Conservation (phyloP, 148 eudicot genomes). For the Persicaria maculosa region DNA sequence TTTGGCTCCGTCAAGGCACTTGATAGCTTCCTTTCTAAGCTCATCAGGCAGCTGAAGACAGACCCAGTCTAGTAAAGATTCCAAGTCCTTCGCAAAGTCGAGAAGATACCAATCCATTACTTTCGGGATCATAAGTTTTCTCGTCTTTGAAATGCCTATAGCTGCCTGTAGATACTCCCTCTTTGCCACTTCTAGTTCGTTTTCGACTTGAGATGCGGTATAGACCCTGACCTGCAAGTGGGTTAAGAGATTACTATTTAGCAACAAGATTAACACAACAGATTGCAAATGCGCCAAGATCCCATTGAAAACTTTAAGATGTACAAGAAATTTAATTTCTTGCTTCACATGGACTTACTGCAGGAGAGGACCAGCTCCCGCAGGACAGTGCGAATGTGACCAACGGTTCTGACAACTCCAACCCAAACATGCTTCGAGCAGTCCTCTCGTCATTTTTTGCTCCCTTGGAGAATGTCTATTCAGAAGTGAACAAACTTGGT, state of each 20-base stretch:
- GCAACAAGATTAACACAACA: conserved; percentile 1
- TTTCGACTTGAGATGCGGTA: conserved; percentile 63
- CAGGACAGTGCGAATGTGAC: conserved; percentile 86
- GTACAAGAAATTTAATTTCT: not conserved
- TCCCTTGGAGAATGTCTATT: conserved; percentile 49
- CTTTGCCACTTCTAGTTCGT: conserved; percentile 69
- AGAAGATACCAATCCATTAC: conserved; percentile 78
- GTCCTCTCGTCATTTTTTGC: conserved; percentile 40
- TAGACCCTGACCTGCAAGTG: conserved; percentile 65
- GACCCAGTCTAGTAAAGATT: conserved; percentile 77
- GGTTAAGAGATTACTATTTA: not conserved
- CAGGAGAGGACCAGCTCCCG: conserved; percentile 68
- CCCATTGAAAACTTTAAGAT: not conserved
- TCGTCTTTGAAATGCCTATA: conserved; percentile 41
- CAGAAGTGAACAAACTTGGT: conserved; percentile 12
- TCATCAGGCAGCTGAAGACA: conserved; percentile 72
- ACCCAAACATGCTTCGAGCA: conserved; percentile 46
- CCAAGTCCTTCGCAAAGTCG: conserved; percentile 89
- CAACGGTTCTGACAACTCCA: conserved; percentile 83
- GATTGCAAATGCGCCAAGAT: conserved; percentile 14
- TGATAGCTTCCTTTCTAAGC: conserved; percentile 44
- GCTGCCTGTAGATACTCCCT: conserved; percentile 76
- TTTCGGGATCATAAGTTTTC: conserved; percentile 67
- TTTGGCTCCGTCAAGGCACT: conserved; percentile 45
- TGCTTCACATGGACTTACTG: conserved; percentile 6